These are phyloP conservation scores for Alternaria atra DNA, from an alignment of 2,329 filamentous ascomycete genomes.

Conservation along the genomic window DNA sequence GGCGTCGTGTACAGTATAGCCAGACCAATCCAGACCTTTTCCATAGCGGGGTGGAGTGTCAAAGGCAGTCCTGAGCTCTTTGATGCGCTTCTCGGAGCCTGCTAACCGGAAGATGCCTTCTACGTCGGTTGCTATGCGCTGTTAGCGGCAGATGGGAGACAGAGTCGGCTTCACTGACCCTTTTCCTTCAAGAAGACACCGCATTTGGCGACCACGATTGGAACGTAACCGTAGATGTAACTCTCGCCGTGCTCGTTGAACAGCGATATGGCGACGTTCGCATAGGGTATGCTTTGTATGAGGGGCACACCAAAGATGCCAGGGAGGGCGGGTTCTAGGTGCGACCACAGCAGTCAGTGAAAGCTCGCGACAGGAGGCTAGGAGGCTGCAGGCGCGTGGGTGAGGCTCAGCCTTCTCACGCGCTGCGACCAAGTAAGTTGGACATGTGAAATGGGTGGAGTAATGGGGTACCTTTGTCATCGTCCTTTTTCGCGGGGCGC, in stretches of 20 bases:
- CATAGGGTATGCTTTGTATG: constrained; percentile 93
- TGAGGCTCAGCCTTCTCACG: constrained; percentile 24
- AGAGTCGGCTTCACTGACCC: constrained; percentile 64
- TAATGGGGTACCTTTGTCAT: constrained; percentile 65
- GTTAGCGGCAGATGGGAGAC: constrained; percentile 30
- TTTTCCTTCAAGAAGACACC: constrained; percentile 98
- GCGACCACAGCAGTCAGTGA: constrained; percentile 32
- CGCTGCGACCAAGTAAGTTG: background rate
- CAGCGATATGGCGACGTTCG: constrained; percentile 96
- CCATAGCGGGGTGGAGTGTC: constrained; percentile 90
- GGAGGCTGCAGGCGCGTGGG: constrained; percentile 26
- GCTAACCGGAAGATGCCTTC: constrained; percentile 97
- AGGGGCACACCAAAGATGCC: constrained; percentile 96
- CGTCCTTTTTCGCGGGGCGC: constrained; percentile 67
- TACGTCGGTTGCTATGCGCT: constrained; percentile 78
- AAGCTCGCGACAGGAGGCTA: constrained; percentile 22
- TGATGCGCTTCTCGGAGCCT: constrained; percentile 97
- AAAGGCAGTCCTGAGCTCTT: constrained; percentile 90
- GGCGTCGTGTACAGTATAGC: constrained; percentile 97
- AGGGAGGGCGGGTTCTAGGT: constrained; percentile 59
- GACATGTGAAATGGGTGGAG: background rate
- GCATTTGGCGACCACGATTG: constrained; percentile 97
- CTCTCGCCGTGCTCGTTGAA: constrained; percentile 91
- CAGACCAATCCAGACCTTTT: constrained; percentile 95
- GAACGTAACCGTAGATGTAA: constrained; percentile 98